phyloP scores from a whole-genome alignment of 2,329 filamentous ascomycete species.

The Canariomyces notabilis region DNA sequence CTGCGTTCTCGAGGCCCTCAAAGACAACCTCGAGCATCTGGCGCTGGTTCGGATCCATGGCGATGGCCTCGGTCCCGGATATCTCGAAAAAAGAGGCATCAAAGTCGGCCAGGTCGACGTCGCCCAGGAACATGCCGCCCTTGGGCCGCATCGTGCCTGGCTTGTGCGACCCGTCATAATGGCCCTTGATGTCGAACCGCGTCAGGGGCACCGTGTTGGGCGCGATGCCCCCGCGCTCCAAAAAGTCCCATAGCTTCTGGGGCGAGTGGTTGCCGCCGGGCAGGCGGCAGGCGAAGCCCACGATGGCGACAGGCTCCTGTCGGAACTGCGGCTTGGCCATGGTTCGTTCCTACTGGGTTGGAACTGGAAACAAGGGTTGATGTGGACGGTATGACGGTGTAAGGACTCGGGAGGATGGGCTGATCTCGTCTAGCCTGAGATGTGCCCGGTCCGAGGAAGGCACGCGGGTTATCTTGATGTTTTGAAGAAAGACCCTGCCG shows the following conservation, averaged over 20 bases:
- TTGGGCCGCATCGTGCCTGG: slow-evolving; percentile 30
- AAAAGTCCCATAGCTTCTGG: slow-evolving; percentile 35
- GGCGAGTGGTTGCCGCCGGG: slow-evolving; percentile 34
- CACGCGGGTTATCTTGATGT: no score
- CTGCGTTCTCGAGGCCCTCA: slow-evolving; percentile 32
- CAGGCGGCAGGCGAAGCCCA: slow-evolving; percentile 40
- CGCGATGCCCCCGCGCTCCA: slow-evolving; percentile 30
- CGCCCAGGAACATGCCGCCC: slow-evolving; percentile 16
- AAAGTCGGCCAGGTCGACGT: slow-evolving; percentile 24
- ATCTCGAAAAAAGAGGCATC: slow-evolving; percentile 35
- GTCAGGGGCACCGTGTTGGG: slow-evolving; percentile 26
- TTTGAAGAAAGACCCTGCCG: no score
- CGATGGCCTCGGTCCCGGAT: slow-evolving; percentile 28
- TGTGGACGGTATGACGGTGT: no score
- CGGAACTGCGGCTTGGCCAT: not conserved
- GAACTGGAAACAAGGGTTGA: no score
- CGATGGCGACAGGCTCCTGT: slow-evolving; percentile 35
- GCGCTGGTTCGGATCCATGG: slow-evolving; percentile 32
- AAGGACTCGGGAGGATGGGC: no score
- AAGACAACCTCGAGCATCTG: slow-evolving; percentile 33
- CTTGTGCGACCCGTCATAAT: slow-evolving; percentile 34
- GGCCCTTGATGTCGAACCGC: slow-evolving; percentile 33
- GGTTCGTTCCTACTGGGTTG: no score
- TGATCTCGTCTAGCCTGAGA: no score
- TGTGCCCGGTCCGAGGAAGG: no score